These are phyloP conservation scores for Raphanus raphanistrum DNA, from an alignment of 345 rosid species.

Conservation along the genomic window DNA sequence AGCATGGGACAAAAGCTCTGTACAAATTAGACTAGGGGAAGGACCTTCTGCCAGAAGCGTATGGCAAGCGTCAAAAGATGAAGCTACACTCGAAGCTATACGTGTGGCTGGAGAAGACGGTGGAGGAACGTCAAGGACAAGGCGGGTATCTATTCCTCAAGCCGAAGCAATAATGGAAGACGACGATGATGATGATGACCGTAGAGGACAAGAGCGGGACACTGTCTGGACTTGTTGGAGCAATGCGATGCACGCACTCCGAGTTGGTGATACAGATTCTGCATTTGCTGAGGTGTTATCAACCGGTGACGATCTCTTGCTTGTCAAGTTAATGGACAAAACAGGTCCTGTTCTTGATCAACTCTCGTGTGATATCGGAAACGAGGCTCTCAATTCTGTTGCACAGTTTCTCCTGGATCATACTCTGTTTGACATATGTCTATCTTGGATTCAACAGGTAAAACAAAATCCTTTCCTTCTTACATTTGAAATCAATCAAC, in stretches of 20 bases:
- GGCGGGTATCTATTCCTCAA: conserved; percentile 57
- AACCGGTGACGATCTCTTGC: conserved; percentile 73
- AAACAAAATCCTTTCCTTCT: conserved; percentile 21
- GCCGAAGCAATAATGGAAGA: conserved; percentile 64
- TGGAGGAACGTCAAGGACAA: conserved; percentile 52
- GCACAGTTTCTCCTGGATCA: conserved; percentile 75
- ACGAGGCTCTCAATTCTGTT: conserved; percentile 65
- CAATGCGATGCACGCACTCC: conserved; percentile 89
- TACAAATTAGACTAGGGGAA: conserved; percentile 76
- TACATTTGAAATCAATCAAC: background rate
- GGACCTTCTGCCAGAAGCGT: conserved; percentile 99
- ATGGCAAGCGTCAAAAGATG: conserved; percentile 99
- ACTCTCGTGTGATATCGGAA: conserved; percentile 72
- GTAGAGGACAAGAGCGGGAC: conserved; percentile 59
- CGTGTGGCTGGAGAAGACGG: conserved; percentile 89
- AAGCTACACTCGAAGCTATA: conserved; percentile 97
- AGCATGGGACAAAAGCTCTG: conserved; percentile 85
- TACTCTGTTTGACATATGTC: conserved; percentile 71
- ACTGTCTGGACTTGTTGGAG: conserved; percentile 85
- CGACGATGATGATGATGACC: conserved; percentile 44
- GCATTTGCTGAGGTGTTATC: conserved; percentile 85
- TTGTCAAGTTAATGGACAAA: conserved; percentile 90
- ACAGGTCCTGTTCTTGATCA: conserved; percentile 86
- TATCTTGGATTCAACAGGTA: conserved; percentile 97
- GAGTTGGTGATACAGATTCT: conserved; percentile 81